A percentile compares a stretch with the other conserved stretches of the same genome.
These are phyloP conservation scores for Mortierella alpina DNA, from an alignment of 192 early-diverging fungal genomes.

Conservation along the genomic window DNA sequence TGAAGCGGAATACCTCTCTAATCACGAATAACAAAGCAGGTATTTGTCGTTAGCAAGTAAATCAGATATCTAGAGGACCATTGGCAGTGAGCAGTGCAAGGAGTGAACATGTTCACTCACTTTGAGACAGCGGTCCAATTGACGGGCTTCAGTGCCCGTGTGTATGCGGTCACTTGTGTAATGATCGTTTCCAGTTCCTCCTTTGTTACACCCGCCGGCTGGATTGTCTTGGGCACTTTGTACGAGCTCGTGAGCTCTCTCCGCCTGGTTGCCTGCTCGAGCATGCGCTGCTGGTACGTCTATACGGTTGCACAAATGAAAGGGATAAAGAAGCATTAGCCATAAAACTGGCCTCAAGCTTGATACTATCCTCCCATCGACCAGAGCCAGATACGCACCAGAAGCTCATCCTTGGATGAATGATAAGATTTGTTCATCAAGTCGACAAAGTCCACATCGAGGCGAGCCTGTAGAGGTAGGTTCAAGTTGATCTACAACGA, in stretches of 20 bases:
- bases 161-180: background rate
- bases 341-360: too few relatives aligned
- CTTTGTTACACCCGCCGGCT: background rate
- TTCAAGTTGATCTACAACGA: too few relatives aligned
- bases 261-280: background rate
- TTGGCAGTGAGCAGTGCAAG: background rate
- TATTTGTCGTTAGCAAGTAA: background rate
- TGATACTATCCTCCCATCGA: too few relatives aligned
- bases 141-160: slow-evolving; percentile 2
- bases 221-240: background rate
- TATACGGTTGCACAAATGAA: background rate
- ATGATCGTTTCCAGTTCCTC: slow-evolving; percentile 17
- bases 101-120: background rate
- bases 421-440: slow-evolving; percentile 33
- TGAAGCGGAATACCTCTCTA: slow-evolving; percentile 8
- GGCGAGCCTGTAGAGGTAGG: too few relatives aligned
- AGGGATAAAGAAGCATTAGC: background rate
- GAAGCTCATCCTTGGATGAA: background rate
- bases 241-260: background rate
- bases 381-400: slow-evolving; percentile 9
- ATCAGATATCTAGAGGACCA: too few relatives aligned
- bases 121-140: slow-evolving; percentile 24
- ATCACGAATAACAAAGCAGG: background rate
- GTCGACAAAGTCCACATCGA: slow-evolving; percentile 10
- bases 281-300: slow-evolving; percentile 7